Conservation (phyloP, 441 rosid species). For the Adansonia rubrostipa region DNA sequence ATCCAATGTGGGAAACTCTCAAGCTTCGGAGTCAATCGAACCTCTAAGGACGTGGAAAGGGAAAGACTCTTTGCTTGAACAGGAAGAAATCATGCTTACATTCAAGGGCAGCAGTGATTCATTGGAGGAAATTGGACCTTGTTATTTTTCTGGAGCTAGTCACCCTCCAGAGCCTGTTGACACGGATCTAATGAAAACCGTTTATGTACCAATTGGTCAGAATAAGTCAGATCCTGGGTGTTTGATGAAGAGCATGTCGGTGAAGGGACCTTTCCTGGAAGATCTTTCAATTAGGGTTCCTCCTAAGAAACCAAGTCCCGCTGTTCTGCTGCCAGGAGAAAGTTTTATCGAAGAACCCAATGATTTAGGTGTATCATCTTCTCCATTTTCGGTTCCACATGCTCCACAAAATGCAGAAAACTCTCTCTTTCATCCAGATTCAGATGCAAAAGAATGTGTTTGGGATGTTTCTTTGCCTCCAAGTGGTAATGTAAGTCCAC, state of each 20-base stretch:
- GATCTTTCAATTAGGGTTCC: slow-evolving; percentile 73
- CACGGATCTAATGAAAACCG: slow-evolving; percentile 69
- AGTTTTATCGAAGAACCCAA: slow-evolving; percentile 68
- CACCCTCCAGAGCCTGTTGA: slow-evolving; percentile 93
- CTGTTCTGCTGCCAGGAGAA: slow-evolving; percentile 61
- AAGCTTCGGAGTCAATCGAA: slow-evolving; percentile 45
- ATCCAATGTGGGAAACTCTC: slow-evolving; percentile 40
- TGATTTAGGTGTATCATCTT: slow-evolving; percentile 44
- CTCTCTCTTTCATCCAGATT: slow-evolving; percentile 57
- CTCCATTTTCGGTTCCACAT: slow-evolving; percentile 59
- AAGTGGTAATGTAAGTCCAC: slow-evolving; percentile 87
- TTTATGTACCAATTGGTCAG: slow-evolving; percentile 68
- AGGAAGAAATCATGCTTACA: slow-evolving; percentile 49
- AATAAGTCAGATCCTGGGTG: slow-evolving; percentile 62
- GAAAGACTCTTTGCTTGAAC: slow-evolving; percentile 52
- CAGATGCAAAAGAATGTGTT: slow-evolving; percentile 85
- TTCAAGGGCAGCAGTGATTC: slow-evolving; percentile 58
- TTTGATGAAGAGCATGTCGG: slow-evolving; percentile 64
- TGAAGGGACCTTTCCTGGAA: slow-evolving; percentile 76
- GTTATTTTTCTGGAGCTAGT: slow-evolving; percentile 81
- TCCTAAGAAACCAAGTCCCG: slow-evolving; percentile 53
- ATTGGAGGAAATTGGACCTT: slow-evolving; percentile 70
- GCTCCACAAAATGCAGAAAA: slow-evolving; percentile 66
- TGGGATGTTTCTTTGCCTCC: slow-evolving; percentile 97
- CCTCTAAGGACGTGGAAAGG: slow-evolving; percentile 64